Conservation (phyloP, 306 rosid species). For the Lathyrus tuberosus region DNA sequence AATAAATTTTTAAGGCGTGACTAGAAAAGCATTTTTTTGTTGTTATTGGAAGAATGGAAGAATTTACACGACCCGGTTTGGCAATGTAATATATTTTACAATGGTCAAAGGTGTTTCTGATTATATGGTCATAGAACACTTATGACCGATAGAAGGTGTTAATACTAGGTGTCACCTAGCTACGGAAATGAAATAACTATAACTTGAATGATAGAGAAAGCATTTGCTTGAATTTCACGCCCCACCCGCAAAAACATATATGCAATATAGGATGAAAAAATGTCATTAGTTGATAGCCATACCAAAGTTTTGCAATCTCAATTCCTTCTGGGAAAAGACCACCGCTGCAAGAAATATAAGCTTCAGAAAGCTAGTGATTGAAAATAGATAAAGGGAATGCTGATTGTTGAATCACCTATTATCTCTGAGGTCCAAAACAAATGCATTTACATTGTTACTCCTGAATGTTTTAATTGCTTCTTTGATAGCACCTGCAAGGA, state of each 20-base stretch:
- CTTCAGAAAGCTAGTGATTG: slow-evolving; percentile 52
- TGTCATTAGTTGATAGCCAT: slow-evolving; percentile 27
- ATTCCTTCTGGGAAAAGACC: slow-evolving; percentile 99
- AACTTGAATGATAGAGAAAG: slow-evolving; percentile 21
- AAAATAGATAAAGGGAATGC: slow-evolving; percentile 38
- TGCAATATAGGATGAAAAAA: slow-evolving; percentile 28
- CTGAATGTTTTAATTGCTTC: slow-evolving; percentile 83
- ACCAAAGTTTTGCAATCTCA: slow-evolving; percentile 97
- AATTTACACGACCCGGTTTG: no score
- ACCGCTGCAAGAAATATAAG: slow-evolving; percentile 77
- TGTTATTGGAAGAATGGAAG: no score
- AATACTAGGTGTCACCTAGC: background rate
- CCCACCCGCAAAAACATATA: background rate
- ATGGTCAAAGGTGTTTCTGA: slow-evolving; percentile 35
- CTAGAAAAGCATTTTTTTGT: no score
- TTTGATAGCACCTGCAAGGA: slow-evolving; percentile 79
- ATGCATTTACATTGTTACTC: slow-evolving; percentile 78
- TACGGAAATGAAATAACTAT: slow-evolving; percentile 27
- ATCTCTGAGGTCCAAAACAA: slow-evolving; percentile 97
- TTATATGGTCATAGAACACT: slow-evolving; percentile 27
- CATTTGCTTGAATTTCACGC: slow-evolving; percentile 16
- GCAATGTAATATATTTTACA: slow-evolving; percentile 4
- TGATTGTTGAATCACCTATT: slow-evolving; percentile 68
- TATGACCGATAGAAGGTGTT: slow-evolving; percentile 13
- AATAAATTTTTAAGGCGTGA: slow-evolving; percentile 6